Base-by-base conservation (phyloP, 345 rosid genomes). In the Corchorus olitorius region DNA sequence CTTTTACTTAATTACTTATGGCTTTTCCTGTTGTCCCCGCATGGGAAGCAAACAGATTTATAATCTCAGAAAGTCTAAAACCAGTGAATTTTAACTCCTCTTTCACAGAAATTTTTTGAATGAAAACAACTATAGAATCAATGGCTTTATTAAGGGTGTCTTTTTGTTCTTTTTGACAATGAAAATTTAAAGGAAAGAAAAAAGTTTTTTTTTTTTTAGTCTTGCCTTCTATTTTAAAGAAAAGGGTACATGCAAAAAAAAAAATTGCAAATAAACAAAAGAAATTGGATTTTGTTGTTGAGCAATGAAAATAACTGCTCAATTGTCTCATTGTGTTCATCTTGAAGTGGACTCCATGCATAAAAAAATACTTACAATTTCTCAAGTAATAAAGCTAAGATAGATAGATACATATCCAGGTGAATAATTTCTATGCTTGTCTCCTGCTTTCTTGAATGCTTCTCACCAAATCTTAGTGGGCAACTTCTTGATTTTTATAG, bases 401-500 rank as follows among this genome's bases (percentile, higher is more conserved):
- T 27, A 16, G 39, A 5, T 22, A 11, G 43, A 39, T 39, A 39
- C 6, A 48, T 15, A 52, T 46, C 62, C 43, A 33, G 70, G 69
- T 49, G 58, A 46, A n/a, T 13, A 49, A 53, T 43, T 59, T 75
- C 0, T 39, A 4, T 34, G 72, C 53, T 53, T 75, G 64, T 65
- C 27, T 27, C 64, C 63, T 48, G 4, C 1, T 49, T 39, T 4
- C 4, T 27, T 27, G 0, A 48, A 49, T 59, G 56, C 46, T 50
- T 50, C 59, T 74, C 48, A 74, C 70, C 58, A 37, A 75, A 75
- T 75, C 77, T 74, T 61, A 61, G 27, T 62, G 45, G 77, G 35
- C 43, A 52, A 19, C 50, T 27, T 63, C 61, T 50, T 64, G 19
- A 35, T 19, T 13, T 46, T 37, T 5, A 27, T 27, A 27, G 27